phyloP scores from a whole-genome alignment of 257 asterid species.

The Solanum chmielewskii region DNA sequence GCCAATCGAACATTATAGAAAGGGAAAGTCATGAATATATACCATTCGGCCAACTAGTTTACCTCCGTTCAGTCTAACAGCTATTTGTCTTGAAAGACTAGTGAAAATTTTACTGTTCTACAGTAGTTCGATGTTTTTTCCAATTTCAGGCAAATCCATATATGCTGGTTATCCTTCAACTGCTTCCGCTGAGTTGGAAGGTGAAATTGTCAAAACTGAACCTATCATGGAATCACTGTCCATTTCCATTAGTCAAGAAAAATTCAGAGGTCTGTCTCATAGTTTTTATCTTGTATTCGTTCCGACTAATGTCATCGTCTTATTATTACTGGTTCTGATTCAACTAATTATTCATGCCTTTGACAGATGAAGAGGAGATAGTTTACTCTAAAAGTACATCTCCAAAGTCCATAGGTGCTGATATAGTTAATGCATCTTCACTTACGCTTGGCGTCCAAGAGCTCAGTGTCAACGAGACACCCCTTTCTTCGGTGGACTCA shows the following conservation, averaged over 20 bases:
- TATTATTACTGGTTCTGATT: not conserved
- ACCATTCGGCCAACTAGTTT: not conserved
- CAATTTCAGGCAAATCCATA: constrained; percentile 15
- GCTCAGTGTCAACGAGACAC: not conserved
- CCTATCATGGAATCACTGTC: not conserved
- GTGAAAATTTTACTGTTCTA: not conserved
- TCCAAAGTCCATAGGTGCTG: not conserved
- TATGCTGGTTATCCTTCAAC: not conserved
- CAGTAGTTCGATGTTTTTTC: not conserved
- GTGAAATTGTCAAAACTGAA: constrained; percentile 1
- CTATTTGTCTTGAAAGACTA: not conserved
- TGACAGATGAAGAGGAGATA: not conserved
- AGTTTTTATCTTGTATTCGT: not conserved
- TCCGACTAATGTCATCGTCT: not conserved
- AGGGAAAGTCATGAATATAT: not conserved
- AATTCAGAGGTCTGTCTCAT: not conserved
- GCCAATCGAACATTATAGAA: not conserved
- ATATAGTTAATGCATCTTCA: not conserved
- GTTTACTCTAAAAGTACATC: not conserved
- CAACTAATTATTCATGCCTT: not conserved
- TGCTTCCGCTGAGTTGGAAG: not conserved
- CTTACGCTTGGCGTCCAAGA: not conserved
- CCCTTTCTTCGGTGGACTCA: not conserved
- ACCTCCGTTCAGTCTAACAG: not conserved
- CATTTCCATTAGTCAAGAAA: constrained; percentile 1